Percentiles rank a stretch among this genome's conserved stretches.
phyloP scores from a whole-genome alignment of 2,329 filamentous ascomycete species.

The Eutypa lata region DNA sequence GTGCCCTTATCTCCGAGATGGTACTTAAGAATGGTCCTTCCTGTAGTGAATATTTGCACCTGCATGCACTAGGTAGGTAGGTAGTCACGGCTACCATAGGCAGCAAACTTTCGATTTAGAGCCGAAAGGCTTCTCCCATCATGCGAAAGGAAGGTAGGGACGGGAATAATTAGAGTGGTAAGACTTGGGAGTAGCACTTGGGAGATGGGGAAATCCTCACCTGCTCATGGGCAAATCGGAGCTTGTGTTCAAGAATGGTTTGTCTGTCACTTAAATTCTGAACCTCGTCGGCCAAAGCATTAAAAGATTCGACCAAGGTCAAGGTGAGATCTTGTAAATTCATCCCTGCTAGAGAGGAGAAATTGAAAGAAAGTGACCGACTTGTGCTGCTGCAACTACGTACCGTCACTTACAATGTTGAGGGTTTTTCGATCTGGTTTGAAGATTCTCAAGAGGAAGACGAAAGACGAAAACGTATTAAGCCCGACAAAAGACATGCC shows the following conservation, averaged over 20 bases:
- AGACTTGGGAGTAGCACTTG: conserved; percentile 5
- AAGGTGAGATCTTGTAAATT: conserved; percentile 44
- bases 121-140: no score
- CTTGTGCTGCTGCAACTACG: background rate
- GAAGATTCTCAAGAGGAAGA: no score
- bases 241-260: conserved; percentile 64
- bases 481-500: no score
- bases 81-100: no score
- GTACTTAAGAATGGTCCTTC: no score
- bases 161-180: background rate
- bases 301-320: conserved; percentile 63
- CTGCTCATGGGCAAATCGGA: conserved; percentile 65
- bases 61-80: no score
- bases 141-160: no score
- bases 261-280: conserved; percentile 62
- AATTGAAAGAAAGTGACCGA: background rate
- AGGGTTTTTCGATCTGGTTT: no score
- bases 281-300: conserved; percentile 62
- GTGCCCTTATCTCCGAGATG: conserved; percentile 12
- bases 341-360: conserved; percentile 40
- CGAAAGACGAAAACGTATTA: no score
- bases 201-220: conserved; percentile 23
- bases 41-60: no score
- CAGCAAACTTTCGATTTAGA: no score
- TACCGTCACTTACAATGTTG: no score